Evolutionary conservation across 306 rosid species (phyloP), one percentile per base, ranked within the genome.

Genomic region (Bauhinia variegata): DNA sequence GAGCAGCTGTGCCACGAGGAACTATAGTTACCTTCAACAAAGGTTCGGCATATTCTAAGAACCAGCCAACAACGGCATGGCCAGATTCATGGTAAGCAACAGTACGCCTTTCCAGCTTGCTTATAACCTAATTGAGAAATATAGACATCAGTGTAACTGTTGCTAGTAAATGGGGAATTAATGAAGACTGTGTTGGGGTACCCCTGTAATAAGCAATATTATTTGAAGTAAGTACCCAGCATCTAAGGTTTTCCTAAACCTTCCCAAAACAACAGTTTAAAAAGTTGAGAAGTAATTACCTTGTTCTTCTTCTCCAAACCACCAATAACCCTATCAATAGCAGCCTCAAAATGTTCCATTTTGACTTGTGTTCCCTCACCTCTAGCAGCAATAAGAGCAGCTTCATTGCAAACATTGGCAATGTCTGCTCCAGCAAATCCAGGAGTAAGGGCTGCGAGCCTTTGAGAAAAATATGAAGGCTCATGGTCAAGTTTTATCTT

Each of bases 391-490:
- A 93, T 86, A 52, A 93, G 74, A 42, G 98, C 98, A 78, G 91
- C 98, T 83, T 93, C 98, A 31, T 93, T 93, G 75, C 97, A 89
- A 32, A 93, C 96, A 83, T 93, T 93, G 47, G 98, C 97, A 80
- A 93, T 93, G 84, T 89, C 98, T n/a, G 98, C 98, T 67, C 98
- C 98, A 23, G 97, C 96, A 86, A 93, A 89, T 64, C 98, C 98
- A 37, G 98, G 98, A n/a, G 97, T 93, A 38, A 89, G 87, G 47
- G 98, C 97, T 36, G 98, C 97, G 59, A 93, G 96, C 81, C 97
- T 86, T 54, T 88, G 95, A 5, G 98, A 93, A 80, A 56, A 93
- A 73, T 73, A 93, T 47, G 91, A 83, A 62, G 98, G 98, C 63
- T 82, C 79, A 7, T 78, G 96, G 72, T 89, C 90, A 71, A 93